A percentile compares a stretch with the other conserved stretches of the same genome.
phyloP scores from a whole-genome alignment of 2,329 filamentous ascomycete genomes.

The Stagonosporopsis tanaceti region DNA sequence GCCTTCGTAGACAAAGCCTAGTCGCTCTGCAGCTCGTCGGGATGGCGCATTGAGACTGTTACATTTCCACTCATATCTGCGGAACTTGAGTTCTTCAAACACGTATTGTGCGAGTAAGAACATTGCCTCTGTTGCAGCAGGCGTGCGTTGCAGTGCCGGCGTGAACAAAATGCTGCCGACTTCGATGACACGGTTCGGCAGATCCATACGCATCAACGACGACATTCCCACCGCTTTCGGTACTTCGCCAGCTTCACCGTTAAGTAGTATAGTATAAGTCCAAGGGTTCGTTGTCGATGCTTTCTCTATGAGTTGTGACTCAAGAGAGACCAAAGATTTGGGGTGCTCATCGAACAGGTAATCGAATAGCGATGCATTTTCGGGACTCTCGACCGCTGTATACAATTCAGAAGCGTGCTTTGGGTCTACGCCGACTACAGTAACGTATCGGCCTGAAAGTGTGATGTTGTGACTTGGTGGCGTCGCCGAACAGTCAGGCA shows the following conservation, averaged over 20 bases:
- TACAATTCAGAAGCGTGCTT: constrained; percentile 16
- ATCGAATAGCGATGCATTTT: constrained; percentile 18
- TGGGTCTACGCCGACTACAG: constrained; percentile 7
- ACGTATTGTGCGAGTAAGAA: constrained; percentile 64
- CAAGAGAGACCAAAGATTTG: constrained; percentile 7
- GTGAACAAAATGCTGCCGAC: constrained; percentile 65
- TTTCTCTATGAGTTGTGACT: constrained; percentile 10
- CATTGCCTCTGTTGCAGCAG: constrained; percentile 65
- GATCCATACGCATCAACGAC: constrained; percentile 52
- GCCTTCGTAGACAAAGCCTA: constrained; percentile 69
- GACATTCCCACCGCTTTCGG: constrained; percentile 18
- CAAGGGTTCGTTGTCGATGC: constrained; percentile 22
- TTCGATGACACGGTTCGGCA: constrained; percentile 60
- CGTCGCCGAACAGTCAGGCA: constrained; percentile 10
- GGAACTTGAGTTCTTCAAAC: constrained; percentile 62
- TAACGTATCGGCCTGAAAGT: constrained; percentile 15
- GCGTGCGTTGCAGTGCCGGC: constrained; percentile 60
- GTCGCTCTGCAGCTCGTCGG: constrained; percentile 61
- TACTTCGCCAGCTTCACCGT: background rate
- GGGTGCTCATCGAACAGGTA: constrained; percentile 26
- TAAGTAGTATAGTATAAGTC: constrained; percentile 21
- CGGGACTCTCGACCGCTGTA: constrained; percentile 3
- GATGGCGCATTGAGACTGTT: constrained; percentile 65
- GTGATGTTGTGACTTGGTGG: constrained; percentile 16
- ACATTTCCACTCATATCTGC: constrained; percentile 71